phyloP scores from a whole-genome alignment of 2,329 filamentous ascomycete species.

The Colletotrichum sp. region DNA sequence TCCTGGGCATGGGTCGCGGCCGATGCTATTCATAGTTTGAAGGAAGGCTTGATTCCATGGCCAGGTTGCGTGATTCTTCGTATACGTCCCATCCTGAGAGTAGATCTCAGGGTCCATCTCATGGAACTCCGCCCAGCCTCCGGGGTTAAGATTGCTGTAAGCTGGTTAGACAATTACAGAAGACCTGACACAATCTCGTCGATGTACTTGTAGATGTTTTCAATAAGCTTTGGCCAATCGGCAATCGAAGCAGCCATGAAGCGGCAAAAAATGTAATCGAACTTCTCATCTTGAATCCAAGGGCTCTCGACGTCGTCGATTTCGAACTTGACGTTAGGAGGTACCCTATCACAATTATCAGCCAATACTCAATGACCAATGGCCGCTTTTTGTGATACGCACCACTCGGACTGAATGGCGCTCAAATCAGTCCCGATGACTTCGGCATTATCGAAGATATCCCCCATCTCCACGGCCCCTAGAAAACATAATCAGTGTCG shows the following conservation, averaged over 20 bases:
- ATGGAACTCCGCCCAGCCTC: constrained; percentile 33
- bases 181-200: too few relatives aligned
- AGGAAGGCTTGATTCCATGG: too few relatives aligned
- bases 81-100: neutral
- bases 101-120: constrained; percentile 18
- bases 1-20: too few relatives aligned
- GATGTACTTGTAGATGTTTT: neutral
- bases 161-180: neutral
- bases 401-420: neutral
- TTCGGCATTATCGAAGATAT: neutral
- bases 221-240: neutral
- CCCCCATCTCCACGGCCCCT: neutral
- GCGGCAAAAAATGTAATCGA: constrained; percentile 33
- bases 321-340: constrained; percentile 68
- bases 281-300: constrained; percentile 40
- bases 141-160: constrained; percentile 35
- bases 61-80: too few relatives aligned
- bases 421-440: neutral
- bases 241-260: neutral
- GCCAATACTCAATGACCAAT: neutral
- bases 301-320: constrained; percentile 66
- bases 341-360: constrained; percentile 40
- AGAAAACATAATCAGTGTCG: neutral
- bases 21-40: too few relatives aligned
- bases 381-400: neutral